These are phyloP conservation scores for Platismatia glauca DNA, from an alignment of 495 filamentous ascomycete genomes.

Conservation along the genomic window DNA sequence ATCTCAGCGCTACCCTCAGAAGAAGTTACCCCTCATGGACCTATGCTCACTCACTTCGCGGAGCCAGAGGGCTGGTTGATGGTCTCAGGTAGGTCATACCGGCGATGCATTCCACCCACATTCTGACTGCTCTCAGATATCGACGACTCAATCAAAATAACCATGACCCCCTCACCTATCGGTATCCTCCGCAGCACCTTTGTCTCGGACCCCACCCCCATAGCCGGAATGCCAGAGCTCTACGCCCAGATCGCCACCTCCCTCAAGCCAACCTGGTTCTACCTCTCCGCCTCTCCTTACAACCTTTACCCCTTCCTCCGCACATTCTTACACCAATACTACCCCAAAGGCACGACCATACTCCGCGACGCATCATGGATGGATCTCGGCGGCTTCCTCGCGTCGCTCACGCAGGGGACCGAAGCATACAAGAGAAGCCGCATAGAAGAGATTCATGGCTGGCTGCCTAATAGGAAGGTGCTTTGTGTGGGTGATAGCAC, in stretches of 20 bases:
- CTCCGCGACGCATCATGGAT: constrained; percentile 83
- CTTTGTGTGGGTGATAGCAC: constrained; percentile 85
- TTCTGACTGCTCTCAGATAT: constrained; percentile 49
- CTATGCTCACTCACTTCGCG: constrained; percentile 61
- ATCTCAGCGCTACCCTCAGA: constrained; percentile 34
- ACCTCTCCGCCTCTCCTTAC: constrained; percentile 89
- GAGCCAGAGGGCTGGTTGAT: constrained; percentile 76
- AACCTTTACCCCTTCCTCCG: constrained; percentile 88
- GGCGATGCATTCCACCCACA: background rate
- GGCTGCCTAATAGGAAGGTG: constrained; percentile 70
- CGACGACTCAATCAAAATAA: constrained; percentile 93
- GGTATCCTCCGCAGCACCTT: constrained; percentile 82
- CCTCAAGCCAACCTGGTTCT: constrained; percentile 71
- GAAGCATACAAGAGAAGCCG: constrained; percentile 79
- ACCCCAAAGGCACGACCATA: constrained; percentile 68
- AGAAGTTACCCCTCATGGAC: constrained; percentile 37
- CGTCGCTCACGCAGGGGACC: constrained; percentile 69
- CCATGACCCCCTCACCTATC: constrained; percentile 65
- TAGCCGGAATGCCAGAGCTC: constrained; percentile 74
- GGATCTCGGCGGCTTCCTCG: constrained; percentile 69
- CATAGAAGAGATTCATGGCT: constrained; percentile 63
- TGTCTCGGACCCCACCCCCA: constrained; percentile 58
- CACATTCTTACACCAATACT: constrained; percentile 56
- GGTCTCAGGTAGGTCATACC: constrained; percentile 54
- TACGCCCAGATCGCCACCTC: constrained; percentile 55